Evolutionary conservation across 495 filamentous ascomycete genomes (phyloP).

Genomic region (Venustampulla echinocandica): DNA sequence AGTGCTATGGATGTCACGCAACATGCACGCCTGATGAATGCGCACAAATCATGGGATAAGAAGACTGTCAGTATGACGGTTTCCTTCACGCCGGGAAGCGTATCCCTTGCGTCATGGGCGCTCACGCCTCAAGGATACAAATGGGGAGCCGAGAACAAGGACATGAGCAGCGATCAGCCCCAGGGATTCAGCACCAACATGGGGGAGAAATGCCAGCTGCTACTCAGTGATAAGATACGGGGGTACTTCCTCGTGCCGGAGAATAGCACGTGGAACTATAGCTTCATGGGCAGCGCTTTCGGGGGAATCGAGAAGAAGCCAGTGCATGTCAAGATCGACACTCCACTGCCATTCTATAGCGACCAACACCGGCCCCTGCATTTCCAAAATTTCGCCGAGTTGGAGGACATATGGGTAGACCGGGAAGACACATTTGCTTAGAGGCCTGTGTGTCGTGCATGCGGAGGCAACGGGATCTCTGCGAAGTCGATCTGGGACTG

Average conservation of each 20-base stretch:
- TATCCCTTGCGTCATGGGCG: constrained; percentile 86
- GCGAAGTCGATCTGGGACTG: neutral
- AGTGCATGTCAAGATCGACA: constrained; percentile 87
- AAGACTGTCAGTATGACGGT: constrained; percentile 95
- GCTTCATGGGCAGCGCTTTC: constrained; percentile 90
- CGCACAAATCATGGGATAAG: constrained; percentile 82
- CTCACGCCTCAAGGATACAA: constrained; percentile 88
- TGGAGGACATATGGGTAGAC: constrained; percentile 88
- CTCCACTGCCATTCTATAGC: constrained; percentile 82
- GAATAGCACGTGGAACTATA: constrained; percentile 90
- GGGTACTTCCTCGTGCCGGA: constrained; percentile 96
- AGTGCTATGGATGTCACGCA: constrained; percentile 88
- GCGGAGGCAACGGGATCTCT: neutral
- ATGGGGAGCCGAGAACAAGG: constrained; percentile 96
- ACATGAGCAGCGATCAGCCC: constrained; percentile 81
- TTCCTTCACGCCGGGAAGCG: constrained; percentile 96
- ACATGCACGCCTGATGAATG: constrained; percentile 79
- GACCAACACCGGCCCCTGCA: constrained; percentile 88
- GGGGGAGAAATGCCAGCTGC: constrained; percentile 90
- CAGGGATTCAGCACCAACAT: constrained; percentile 86
- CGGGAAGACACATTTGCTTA: constrained; percentile 80
- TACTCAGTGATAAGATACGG: constrained; percentile 83
- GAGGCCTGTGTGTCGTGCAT: constrained; percentile 1
- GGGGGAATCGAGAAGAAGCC: constrained; percentile 79
- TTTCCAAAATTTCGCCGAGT: constrained; percentile 86